Conservation (phyloP, 2,329 filamentous ascomycete genomes). For the Tolypocladium tropicale region DNA sequence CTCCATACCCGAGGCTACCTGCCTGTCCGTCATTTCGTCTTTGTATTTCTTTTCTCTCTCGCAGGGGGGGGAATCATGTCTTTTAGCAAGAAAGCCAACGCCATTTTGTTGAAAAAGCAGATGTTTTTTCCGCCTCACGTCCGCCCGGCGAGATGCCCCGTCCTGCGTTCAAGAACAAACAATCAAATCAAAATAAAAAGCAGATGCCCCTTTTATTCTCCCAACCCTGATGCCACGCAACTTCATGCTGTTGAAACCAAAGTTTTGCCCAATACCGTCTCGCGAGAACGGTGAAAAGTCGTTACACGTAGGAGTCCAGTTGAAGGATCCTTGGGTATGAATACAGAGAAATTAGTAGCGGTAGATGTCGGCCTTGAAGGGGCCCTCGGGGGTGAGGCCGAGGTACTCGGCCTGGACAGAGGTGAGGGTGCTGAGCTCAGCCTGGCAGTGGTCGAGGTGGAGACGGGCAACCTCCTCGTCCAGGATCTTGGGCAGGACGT, state of each 20-base stretch:
- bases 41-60: conserved; percentile 19
- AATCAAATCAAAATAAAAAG: conserved; percentile 13
- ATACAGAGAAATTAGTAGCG: conserved; percentile 31
- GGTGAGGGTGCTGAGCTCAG: conserved; percentile 80
- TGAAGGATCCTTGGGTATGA: conserved; percentile 27
- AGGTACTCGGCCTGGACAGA: conserved; percentile 90
- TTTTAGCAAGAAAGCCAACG: conserved; percentile 26
- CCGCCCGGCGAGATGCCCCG: conserved; percentile 16
- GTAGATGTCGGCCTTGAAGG: conserved; percentile 86
- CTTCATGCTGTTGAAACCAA: conserved; percentile 34
- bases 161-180: conserved; percentile 1
- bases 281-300: conserved; percentile 19
- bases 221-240: conserved; percentile 27
- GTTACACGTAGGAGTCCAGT: conserved; percentile 27
- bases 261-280: conserved; percentile 25
- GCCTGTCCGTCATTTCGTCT: conserved; percentile 5
- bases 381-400: conserved; percentile 73
- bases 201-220: conserved; percentile 16
- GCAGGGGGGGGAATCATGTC: conserved; percentile 21
- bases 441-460: conserved; percentile 89
- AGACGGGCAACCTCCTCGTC: conserved; percentile 97
- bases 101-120: conserved; percentile 31
- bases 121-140: conserved; percentile 21
- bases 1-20: neutral
- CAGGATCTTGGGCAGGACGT: conserved; percentile 92